These are phyloP conservation scores for Mortierella claussenii DNA, from an alignment of 192 early-diverging fungal genomes.

Conservation along the genomic window DNA sequence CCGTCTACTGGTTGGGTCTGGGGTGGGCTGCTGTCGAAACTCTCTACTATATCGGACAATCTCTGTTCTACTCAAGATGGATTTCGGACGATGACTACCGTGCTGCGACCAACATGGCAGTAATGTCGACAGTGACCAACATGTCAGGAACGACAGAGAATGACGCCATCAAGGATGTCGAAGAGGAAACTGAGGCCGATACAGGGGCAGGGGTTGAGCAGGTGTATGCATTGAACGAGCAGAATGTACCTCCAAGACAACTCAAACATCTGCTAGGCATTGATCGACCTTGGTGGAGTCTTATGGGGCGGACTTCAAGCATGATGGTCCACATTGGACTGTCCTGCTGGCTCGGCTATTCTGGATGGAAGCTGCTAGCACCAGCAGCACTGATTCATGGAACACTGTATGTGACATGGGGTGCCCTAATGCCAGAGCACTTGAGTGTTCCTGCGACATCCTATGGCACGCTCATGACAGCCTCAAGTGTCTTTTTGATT, in stretches of 20 bases:
- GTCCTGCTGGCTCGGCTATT: constrained; percentile 42
- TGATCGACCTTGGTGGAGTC: constrained; percentile 57
- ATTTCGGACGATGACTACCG: constrained; percentile 29
- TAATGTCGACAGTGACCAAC: neutral
- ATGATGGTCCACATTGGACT: constrained; percentile 57
- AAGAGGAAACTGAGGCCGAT: neutral
- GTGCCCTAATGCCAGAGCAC: constrained; percentile 36
- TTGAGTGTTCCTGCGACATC: constrained; percentile 53
- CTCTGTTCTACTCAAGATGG: constrained; percentile 27
- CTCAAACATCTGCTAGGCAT: constrained; percentile 37
- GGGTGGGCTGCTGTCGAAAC: constrained; percentile 54
- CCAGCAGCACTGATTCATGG: constrained; percentile 48
- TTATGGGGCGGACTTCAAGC: constrained; percentile 55
- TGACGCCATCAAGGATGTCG: neutral
- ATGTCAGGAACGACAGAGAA: neutral
- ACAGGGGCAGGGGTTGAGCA: neutral
- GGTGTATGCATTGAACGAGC: neutral
- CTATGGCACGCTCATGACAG: constrained; percentile 46
- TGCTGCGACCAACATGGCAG: neutral
- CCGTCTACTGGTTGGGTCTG: constrained; percentile 54
- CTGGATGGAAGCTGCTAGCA: constrained; percentile 20
- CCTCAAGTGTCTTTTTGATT: constrained; percentile 48
- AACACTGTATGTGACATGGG: constrained; percentile 46
- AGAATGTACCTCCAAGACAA: too few relatives aligned
- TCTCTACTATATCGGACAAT: constrained; percentile 52